phyloP scores from a whole-genome alignment of 2,329 filamentous ascomycete species.

The Pseudocercospora ulei region DNA sequence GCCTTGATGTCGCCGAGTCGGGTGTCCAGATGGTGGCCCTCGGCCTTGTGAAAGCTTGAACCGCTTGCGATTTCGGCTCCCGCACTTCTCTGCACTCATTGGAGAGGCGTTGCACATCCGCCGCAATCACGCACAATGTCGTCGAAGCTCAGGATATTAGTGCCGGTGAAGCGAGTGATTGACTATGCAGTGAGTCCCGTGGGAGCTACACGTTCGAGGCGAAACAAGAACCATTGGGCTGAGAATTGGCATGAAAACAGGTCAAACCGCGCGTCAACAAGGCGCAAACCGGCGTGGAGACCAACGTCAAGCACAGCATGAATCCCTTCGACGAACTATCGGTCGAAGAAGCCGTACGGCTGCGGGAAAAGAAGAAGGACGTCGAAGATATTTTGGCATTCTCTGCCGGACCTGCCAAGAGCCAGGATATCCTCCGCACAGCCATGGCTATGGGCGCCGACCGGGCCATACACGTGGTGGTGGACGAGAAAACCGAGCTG shows the following conservation, averaged over 20 bases:
- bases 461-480: slow-evolving; percentile 75
- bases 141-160: slow-evolving; percentile 46
- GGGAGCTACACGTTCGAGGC: slow-evolving; percentile 5
- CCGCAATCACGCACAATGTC: slow-evolving; percentile 28
- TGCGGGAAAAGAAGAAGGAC: slow-evolving; percentile 62
- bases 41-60: slow-evolving; percentile 10
- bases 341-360: slow-evolving; percentile 87
- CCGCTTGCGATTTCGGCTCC: slow-evolving; percentile 12
- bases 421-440: slow-evolving; percentile 78
- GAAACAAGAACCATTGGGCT: not conserved
- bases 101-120: slow-evolving; percentile 1
- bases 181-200: slow-evolving; percentile 49
- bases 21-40: slow-evolving; percentile 8
- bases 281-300: slow-evolving; percentile 77
- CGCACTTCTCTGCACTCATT: slow-evolving; percentile 8
- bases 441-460: slow-evolving; percentile 99
- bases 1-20: no score
- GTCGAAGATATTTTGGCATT: slow-evolving; percentile 89
- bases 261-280: slow-evolving; percentile 63
- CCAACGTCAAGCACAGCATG: slow-evolving; percentile 90
- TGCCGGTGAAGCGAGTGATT: slow-evolving; percentile 50
- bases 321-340: slow-evolving; percentile 99
- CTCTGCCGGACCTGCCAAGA: slow-evolving; percentile 77
- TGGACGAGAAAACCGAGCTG: slow-evolving; percentile 58
- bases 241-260: slow-evolving; percentile 34